A percentile compares a stretch with the other conserved stretches of the same genome.
phyloP scores from a whole-genome alignment of 352 stramenopile genomes.

The Globisporangium radiosum region DNA sequence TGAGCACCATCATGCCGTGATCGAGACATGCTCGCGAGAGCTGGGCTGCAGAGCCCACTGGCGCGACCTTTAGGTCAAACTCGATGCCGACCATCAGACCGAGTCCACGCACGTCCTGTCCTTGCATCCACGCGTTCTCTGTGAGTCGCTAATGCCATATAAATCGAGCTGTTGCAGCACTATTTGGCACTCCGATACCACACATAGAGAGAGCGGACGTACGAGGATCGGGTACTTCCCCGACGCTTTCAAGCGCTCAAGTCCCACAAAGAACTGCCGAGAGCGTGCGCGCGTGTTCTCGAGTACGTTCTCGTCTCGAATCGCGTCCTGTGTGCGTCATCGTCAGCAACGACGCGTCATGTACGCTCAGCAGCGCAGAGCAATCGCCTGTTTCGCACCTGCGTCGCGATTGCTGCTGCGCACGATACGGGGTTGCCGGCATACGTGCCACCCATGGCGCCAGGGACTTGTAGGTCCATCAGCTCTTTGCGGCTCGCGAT shows the following conservation, averaged over 20 bases:
- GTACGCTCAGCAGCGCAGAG: neutral
- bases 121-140: no score
- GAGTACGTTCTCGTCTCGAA: constrained; percentile 86
- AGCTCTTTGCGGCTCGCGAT: constrained; percentile 87
- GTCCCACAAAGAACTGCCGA: constrained; percentile 61
- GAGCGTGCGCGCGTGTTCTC: constrained; percentile 76
- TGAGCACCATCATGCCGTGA: no score
- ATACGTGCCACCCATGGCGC: constrained; percentile 91
- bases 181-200: no score
- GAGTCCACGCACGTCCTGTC: constrained; percentile 80
- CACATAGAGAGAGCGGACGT: no score
- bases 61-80: constrained; percentile 43
- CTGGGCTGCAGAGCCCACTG: no score
- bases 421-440: constrained; percentile 90
- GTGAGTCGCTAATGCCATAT: no score
- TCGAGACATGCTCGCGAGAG: no score
- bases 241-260: constrained; percentile 71
- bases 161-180: no score
- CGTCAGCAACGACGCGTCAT: no score
- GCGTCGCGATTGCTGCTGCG: constrained; percentile 84
- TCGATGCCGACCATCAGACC: constrained; percentile 92
- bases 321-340: constrained; percentile 47
- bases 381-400: constrained; percentile 3
- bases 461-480: constrained; percentile 72
- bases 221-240: constrained; percentile 60